phyloP scores from a whole-genome alignment of 768 basidiomycete genomes.

The Russula abietina region DNA sequence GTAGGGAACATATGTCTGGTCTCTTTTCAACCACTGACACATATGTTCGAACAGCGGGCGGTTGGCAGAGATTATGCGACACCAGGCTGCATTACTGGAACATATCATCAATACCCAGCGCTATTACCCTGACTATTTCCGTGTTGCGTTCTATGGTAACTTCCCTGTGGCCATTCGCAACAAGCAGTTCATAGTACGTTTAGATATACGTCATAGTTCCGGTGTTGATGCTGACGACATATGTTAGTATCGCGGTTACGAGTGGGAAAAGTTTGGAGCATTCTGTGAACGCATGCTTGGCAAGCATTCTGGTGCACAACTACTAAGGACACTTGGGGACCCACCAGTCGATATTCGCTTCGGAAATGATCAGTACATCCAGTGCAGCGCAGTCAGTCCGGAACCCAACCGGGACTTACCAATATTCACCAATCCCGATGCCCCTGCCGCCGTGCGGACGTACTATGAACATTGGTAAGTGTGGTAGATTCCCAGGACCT shows the following conservation, averaged over 20 bases:
- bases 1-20: constrained; percentile 38
- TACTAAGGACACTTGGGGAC: constrained; percentile 67
- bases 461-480: constrained; percentile 83
- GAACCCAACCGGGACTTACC: constrained; percentile 74
- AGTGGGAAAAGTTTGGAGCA: constrained; percentile 88
- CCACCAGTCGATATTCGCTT: constrained; percentile 76
- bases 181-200: constrained; percentile 82
- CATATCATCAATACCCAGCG: constrained; percentile 79
- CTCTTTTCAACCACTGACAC: constrained; percentile 15
- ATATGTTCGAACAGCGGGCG: constrained; percentile 46
- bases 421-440: constrained; percentile 82
- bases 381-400: constrained; percentile 78
- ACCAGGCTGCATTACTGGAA: constrained; percentile 83
- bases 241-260: constrained; percentile 80
- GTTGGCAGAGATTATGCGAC: constrained; percentile 76
- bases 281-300: constrained; percentile 89
- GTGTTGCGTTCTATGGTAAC: constrained; percentile 89
- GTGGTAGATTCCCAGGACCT: background rate
- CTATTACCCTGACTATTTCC: constrained; percentile 89
- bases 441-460: constrained; percentile 67
- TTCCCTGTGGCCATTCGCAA: constrained; percentile 80
- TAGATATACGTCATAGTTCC: background rate
- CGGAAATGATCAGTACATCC: constrained; percentile 78
- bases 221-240: constrained; percentile 4
- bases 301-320: constrained; percentile 80